phyloP scores from a whole-genome alignment of 2,329 filamentous ascomycete species.

The Nemania sp. region DNA sequence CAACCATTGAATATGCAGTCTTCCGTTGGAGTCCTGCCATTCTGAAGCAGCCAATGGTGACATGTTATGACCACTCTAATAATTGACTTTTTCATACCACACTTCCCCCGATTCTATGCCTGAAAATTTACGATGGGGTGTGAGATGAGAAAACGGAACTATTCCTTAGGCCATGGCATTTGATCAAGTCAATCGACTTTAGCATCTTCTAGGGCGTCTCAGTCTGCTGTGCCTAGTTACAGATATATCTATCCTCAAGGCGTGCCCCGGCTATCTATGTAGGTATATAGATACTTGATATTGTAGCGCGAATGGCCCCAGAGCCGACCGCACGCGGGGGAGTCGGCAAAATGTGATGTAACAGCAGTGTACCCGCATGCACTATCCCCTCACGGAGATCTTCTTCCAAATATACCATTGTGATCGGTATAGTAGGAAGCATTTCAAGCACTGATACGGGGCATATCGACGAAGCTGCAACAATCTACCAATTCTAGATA shows the following conservation, averaged over 20 bases:
- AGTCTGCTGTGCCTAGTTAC: neutral
- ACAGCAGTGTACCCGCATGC: conserved; percentile 3
- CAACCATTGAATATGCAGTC: neutral
- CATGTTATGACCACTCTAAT: too few species aligned
- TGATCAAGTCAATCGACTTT: too few species aligned
- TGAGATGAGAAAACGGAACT: too few species aligned
- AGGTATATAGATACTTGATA: too few species aligned
- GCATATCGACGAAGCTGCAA: neutral
- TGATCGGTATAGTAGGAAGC: neutral
- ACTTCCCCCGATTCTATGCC: neutral
- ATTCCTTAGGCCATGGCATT: too few species aligned
- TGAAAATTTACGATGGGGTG: too few species aligned
- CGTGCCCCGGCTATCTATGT: too few species aligned
- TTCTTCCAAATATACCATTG: neutral
- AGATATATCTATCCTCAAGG: neutral
- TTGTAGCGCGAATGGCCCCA: conserved; percentile 1
- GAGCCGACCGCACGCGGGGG: conserved; percentile 10
- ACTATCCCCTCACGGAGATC: conserved; percentile 8
- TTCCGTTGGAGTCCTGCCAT: too few species aligned
- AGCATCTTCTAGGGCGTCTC: neutral
- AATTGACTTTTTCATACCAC: too few species aligned
- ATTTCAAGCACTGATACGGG: neutral
- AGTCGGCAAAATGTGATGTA: conserved; percentile 15
- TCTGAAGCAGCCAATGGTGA: too few species aligned
- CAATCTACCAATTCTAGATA: neutral